Evolutionary conservation across 2,329 filamentous ascomycete species (phyloP).

Genomic region (Alternaria metachromatica): DNA sequence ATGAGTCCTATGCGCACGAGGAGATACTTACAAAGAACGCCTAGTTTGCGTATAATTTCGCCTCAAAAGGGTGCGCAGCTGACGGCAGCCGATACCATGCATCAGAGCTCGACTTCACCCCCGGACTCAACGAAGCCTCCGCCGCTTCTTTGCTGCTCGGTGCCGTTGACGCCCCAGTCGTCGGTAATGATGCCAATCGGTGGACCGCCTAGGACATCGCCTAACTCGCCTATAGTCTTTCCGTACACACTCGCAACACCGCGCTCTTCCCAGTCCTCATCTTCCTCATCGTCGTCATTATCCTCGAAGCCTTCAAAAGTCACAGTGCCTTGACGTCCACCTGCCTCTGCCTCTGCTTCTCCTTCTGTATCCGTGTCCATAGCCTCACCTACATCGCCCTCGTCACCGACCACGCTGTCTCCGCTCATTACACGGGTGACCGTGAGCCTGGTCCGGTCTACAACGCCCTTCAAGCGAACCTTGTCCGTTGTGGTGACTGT

Average conservation of each 20-base stretch:
- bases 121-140: slow-evolving; percentile 23
- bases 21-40: neutral
- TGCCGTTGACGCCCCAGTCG: slow-evolving; percentile 27
- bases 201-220: slow-evolving; percentile 66
- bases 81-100: neutral
- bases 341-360: slow-evolving; percentile 32
- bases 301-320: slow-evolving; percentile 50
- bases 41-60: neutral
- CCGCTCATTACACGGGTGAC: slow-evolving; percentile 72
- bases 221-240: slow-evolving; percentile 76
- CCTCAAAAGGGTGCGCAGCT: neutral
- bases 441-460: slow-evolving; percentile 74
- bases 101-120: slow-evolving; percentile 17
- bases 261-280: slow-evolving; percentile 38
- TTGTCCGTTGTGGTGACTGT: slow-evolving; percentile 83
- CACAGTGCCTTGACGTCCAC: slow-evolving; percentile 28
- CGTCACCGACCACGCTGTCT: slow-evolving; percentile 53
- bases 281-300: slow-evolving; percentile 53
- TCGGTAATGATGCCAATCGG: slow-evolving; percentile 58
- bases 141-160: slow-evolving; percentile 14
- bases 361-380: slow-evolving; percentile 44
- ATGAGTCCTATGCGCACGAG: neutral
- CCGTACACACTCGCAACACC: slow-evolving; percentile 74
- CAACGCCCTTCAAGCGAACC: slow-evolving; percentile 82
- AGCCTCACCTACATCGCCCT: slow-evolving; percentile 24